Conservation (phyloP, 1,284 basidiomycete species). For the Hemileia vastatrix region DNA sequence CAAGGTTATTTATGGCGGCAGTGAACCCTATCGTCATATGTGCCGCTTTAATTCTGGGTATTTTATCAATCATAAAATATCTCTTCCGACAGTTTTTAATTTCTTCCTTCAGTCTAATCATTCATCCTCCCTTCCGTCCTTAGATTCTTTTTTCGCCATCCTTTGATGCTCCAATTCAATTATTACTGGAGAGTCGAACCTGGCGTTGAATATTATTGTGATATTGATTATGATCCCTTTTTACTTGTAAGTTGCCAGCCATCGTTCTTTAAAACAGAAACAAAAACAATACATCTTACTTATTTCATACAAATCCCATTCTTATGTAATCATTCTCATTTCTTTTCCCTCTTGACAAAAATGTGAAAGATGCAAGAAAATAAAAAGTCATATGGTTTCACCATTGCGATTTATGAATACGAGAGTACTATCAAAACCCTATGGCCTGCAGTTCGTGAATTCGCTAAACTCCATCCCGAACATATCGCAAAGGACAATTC, state of each 20-base stretch:
- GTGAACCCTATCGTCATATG: constrained; percentile 42
- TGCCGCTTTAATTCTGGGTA: constrained; percentile 6
- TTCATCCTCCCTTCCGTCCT: not conserved
- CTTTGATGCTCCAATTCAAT: constrained; percentile 21
- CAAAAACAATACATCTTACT: not conserved
- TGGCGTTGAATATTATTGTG: constrained; percentile 17
- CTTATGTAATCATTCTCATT: not conserved
- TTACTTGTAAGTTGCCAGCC: constrained; percentile 24
- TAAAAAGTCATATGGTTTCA: constrained; percentile 41
- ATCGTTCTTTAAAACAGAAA: not conserved
- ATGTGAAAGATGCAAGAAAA: constrained; percentile 34
- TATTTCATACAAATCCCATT: not conserved
- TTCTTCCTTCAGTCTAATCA: not conserved
- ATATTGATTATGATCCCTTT: constrained; percentile 41
- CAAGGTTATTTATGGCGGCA: constrained; percentile 37
- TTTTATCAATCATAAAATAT: not conserved
- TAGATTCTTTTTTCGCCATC: constrained; percentile 25
- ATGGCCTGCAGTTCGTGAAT: not conserved
- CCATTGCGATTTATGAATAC: constrained; percentile 39
- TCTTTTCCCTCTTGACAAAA: not conserved
- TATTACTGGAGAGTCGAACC: constrained; percentile 28
- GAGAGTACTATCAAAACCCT: constrained; percentile 31
- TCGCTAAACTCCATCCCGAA: not conserved
- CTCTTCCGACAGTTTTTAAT: not conserved
- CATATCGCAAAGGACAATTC: not conserved